phyloP scores from a whole-genome alignment of 345 rosid genomes.

The Turritis glabra region DNA sequence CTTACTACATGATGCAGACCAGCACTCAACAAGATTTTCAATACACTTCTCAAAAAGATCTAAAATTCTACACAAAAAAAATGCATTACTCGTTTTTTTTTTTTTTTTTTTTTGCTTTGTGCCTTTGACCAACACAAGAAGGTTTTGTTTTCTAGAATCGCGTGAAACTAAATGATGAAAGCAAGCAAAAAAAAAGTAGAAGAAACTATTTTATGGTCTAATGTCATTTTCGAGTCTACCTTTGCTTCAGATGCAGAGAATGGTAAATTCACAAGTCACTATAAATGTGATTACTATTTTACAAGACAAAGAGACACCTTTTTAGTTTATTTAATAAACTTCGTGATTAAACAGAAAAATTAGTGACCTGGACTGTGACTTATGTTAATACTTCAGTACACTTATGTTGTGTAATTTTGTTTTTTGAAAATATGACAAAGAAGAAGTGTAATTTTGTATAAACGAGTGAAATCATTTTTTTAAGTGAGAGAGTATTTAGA shows the following conservation, averaged over 20 bases:
- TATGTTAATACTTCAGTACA: neutral
- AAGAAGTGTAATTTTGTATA: neutral
- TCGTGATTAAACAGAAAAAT: neutral
- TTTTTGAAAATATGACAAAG: neutral
- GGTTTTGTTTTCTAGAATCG: neutral
- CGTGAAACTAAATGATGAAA: conserved; percentile 6
- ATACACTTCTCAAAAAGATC: neutral
- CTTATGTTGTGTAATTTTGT: too few relatives aligned
- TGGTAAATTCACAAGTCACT: conserved; percentile 2
- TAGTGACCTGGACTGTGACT: neutral
- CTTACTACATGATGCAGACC: conserved; percentile 19
- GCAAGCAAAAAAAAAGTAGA: neutral
- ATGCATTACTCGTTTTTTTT: neutral
- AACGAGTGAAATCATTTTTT: neutral
- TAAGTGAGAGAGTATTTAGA: too few relatives aligned
- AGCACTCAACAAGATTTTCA: neutral
- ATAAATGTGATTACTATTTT: conserved; percentile 5
- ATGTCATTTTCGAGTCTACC: conserved; percentile 30
- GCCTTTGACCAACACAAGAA: neutral
- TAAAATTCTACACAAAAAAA: neutral
- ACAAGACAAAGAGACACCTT: neutral
- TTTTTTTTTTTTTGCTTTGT: neutral
- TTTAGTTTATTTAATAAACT: neutral
- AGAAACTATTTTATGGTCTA: conserved; percentile 22
- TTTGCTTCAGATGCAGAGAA: conserved; percentile 41